These are phyloP conservation scores for Leptographium radiaticola DNA, from an alignment of 2,329 filamentous ascomycete genomes.

Conservation along the genomic window DNA sequence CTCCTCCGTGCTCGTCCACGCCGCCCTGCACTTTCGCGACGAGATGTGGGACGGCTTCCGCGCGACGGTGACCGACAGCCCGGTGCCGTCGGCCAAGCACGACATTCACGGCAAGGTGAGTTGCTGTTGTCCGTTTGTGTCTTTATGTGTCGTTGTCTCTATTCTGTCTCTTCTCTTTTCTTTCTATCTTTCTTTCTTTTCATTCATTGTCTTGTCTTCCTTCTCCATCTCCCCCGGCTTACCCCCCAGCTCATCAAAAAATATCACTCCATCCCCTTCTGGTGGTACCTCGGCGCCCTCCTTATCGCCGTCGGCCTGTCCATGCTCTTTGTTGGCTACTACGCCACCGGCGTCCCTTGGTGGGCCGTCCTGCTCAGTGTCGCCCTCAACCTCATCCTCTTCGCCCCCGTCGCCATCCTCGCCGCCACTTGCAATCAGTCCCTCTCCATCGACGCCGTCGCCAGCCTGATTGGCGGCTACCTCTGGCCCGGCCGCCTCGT, in stretches of 20 bases:
- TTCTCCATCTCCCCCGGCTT: background rate
- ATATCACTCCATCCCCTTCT: conserved; percentile 42
- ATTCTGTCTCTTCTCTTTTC: background rate
- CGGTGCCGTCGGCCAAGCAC: conserved; percentile 18
- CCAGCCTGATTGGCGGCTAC: conserved; percentile 58
- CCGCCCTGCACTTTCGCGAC: conserved; percentile 39
- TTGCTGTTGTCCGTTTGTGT: background rate
- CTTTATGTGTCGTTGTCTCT: no score
- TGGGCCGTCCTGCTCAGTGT: conserved; percentile 45
- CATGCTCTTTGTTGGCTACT: conserved; percentile 35
- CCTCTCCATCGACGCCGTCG: conserved; percentile 54
- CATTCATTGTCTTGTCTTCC: background rate
- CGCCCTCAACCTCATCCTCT: conserved; percentile 40
- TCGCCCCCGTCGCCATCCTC: conserved; percentile 46
- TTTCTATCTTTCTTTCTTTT: no score
- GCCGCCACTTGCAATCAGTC: conserved; percentile 45
- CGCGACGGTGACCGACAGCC: conserved; percentile 37
- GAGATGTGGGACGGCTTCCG: conserved; percentile 27
- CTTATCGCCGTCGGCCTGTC: conserved; percentile 37
- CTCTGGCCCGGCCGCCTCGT: conserved; percentile 56
- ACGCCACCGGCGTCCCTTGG: conserved; percentile 40
- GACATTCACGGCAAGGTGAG: background rate
- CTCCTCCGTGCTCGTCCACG: conserved; percentile 43
- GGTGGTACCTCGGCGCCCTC: conserved; percentile 42
- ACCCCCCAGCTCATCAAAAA: conserved; percentile 40